Evolutionary conservation across 2,329 filamentous ascomycete species (phyloP), one percentile per base, ranked within the genome.

Genomic region (Fusarium sublunatum): DNA sequence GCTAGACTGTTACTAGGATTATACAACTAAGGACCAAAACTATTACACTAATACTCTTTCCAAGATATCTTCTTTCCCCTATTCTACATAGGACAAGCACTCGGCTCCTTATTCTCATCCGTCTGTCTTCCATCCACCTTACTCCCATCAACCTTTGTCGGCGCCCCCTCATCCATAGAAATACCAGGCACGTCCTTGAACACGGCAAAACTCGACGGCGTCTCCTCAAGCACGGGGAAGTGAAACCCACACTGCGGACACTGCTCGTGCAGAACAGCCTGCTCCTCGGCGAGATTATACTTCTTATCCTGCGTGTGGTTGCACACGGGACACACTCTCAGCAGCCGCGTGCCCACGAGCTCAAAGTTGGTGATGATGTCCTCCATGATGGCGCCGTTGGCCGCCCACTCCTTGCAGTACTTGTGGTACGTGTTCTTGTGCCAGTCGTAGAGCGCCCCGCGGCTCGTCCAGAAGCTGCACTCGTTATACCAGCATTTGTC

Each of bases 321-420:
- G 24, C 64, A 65, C 1, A 67, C 53, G 3, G 64, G 53, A 7
- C 57, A 67, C 1, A 67, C 53, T 2, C 44, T n/a, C 8, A 67
- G 53, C 1, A 67, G 25, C 0, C 61, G 24, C 2, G 53, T 67
- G 3, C 64, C 38, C 6, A 59, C 35, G 6, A 67, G 64, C 48
- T 68, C 58, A 12, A 57, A 68, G 26, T 67, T 68, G n/a, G 58
- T 65, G 5, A 57, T 55, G 4, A 68, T 61, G 6, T 58, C 64
- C 35, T 68, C 64, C 51, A 68, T 64, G 11, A 68, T 68, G 32
- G 53, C 64, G 3, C 58, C 54, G 9, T 65, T 65, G 0, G 41
- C 58, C 0, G 61, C 61, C 53, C 43, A 65, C 7, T 52, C 12
- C 31, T 68, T 64, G 34, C 46, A 65, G 53, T 65, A 41, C 28